Evolutionary conservation across 176 grass and related monocot species (phyloP), one percentile per base, ranked within the genome.

Genomic region (Metroxylon sagu): DNA sequence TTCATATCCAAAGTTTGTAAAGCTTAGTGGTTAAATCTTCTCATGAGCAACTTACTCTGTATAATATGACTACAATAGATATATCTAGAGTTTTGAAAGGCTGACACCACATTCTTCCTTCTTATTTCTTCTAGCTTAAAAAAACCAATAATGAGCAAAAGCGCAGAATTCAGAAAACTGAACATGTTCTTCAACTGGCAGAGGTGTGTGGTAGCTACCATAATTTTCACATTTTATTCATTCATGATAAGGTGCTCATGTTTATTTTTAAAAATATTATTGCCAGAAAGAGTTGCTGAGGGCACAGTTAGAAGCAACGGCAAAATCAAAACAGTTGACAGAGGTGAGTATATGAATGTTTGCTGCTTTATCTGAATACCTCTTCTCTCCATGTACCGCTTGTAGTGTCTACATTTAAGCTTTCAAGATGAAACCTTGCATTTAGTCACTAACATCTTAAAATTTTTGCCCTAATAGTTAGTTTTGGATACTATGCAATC

Each of bases 261-360:
- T 69, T 25, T 61, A 18, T 50, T 74, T 74, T 64, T 55, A 70
- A 65, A 43, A 30, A 43, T 76, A 18, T 69, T 76, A 53, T 80
- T 67, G 80, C 48, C 63, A 92, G 93, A 88, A 89, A 71, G 94
- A 98, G 56, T 70, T 98, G 57, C 80, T 93, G 79, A 98, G 54
- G 64, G 67, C 68, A 61, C 82, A 93, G 60, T 51, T 93, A 60
- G 88, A 98, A 83, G 73, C 88, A 49, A 78, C 79, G 16, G 61
- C 65, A 67, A 85, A 85, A 77, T 70, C 61, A 15, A 78, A 85
- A 26, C 74, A 89, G 72, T 75, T 89, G 43, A 67, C 74, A 67
- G 82, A 93, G 85, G 94, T 98, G 79, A 81, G 49, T n/a, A 26
- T 54, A 52, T 73, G 52, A 64, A 65, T 29, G 50, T 43, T 55